Evolutionary conservation across 1,284 basidiomycete genomes (phyloP).

Genomic region (Afroboletus lepidellus): DNA sequence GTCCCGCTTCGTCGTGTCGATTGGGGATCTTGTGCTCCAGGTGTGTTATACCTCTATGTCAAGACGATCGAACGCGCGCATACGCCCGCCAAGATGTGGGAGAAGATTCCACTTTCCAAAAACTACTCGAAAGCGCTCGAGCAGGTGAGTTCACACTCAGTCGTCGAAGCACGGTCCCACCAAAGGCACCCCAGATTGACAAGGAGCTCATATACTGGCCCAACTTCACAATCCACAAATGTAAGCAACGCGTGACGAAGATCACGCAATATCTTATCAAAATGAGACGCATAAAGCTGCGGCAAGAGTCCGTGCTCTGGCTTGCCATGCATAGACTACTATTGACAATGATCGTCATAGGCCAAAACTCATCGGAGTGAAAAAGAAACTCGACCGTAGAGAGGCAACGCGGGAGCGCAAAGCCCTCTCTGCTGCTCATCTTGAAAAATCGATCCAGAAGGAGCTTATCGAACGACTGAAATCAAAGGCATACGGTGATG

Average conservation of each 20-base stretch:
- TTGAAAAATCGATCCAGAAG: constrained; percentile 95
- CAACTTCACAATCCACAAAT: constrained; percentile 96
- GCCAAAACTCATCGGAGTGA: constrained; percentile 91
- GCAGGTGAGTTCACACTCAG: constrained; percentile 58
- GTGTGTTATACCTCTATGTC: constrained; percentile 91
- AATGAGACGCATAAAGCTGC: constrained; percentile 88
- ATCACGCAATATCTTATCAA: constrained; percentile 99
- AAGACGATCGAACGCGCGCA: constrained; percentile 99
- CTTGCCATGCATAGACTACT: background rate
- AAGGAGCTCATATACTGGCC: constrained; percentile 96
- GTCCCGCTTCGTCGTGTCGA: background rate
- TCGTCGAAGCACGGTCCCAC: background rate
- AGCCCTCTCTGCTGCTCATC: constrained; percentile 89
- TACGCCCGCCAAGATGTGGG: constrained; percentile 96
- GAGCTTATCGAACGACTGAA: constrained; percentile 95
- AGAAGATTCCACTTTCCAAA: constrained; percentile 88
- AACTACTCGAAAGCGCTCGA: constrained; percentile 95
- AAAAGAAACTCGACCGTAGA: constrained; percentile 96
- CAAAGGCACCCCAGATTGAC: constrained; percentile 71
- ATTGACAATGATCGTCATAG: constrained; percentile 40
- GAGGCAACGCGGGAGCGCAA: constrained; percentile 94
- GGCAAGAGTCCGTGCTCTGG: constrained; percentile 73
- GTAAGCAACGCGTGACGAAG: constrained; percentile 98
- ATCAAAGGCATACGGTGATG: constrained; percentile 96
- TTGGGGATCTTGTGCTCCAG: constrained; percentile 39